Evolutionary conservation across 2,329 filamentous ascomycete species (phyloP).

Genomic region (Ophiosphaerella korrae): DNA sequence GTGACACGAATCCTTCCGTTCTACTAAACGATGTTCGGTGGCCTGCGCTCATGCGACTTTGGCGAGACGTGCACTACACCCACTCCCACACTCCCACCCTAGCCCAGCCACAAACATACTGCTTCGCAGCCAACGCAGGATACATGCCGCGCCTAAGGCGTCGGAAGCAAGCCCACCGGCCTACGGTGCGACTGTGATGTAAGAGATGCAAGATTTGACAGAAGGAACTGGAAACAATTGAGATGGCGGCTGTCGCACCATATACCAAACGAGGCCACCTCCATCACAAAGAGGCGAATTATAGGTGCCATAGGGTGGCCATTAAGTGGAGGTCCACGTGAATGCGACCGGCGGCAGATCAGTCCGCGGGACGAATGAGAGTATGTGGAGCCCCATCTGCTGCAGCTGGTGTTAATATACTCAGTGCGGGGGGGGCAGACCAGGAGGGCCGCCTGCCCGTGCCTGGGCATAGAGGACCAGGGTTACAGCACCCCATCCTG

Average conservation of each 20-base stretch:
- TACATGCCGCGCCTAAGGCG: slow-evolving; percentile 8
- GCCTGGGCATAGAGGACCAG: slow-evolving; percentile 19
- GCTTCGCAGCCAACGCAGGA: slow-evolving; percentile 4
- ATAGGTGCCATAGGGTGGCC: slow-evolving; percentile 10
- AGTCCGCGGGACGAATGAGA: slow-evolving; percentile 18
- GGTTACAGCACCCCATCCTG: slow-evolving; percentile 16
- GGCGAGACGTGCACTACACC: slow-evolving; percentile 19
- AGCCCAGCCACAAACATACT: slow-evolving; percentile 12
- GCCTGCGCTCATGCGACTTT: slow-evolving; percentile 11
- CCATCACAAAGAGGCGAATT: slow-evolving; percentile 4
- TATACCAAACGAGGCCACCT: slow-evolving; percentile 7
- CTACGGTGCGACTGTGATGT: slow-evolving; percentile 11
- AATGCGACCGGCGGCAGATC: slow-evolving; percentile 14
- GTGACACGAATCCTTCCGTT: slow-evolving; percentile 26
- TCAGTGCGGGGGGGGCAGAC: slow-evolving; percentile 18
- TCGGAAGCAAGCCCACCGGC: slow-evolving; percentile 10
- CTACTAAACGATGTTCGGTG: slow-evolving; percentile 19
- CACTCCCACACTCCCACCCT: slow-evolving; percentile 6
- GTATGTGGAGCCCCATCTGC: slow-evolving; percentile 17
- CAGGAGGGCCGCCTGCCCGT: slow-evolving; percentile 16
- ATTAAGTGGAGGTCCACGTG: slow-evolving; percentile 18
- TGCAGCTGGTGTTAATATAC: slow-evolving; percentile 24
- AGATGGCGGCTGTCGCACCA: slow-evolving; percentile 11
- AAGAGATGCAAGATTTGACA: slow-evolving; percentile 11
- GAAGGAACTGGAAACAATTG: slow-evolving; percentile 5